Evolutionary conservation across 176 grass and related monocot species (phyloP).

Genomic region (Microstegium vimineum): DNA sequence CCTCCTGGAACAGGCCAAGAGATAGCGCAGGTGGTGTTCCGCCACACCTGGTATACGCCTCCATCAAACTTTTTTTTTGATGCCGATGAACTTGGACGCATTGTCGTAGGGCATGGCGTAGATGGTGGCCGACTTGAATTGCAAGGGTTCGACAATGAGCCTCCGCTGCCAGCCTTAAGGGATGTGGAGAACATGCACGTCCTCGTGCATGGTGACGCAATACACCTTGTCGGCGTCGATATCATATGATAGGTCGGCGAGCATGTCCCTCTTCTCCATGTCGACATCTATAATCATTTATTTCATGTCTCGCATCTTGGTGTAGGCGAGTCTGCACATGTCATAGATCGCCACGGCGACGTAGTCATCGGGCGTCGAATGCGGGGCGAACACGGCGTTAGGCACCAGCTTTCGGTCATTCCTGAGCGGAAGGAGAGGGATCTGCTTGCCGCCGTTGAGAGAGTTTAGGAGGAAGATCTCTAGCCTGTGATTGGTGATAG

Average conservation of each 20-base stretch:
- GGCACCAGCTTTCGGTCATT: too few species aligned
- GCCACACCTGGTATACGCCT: neutral
- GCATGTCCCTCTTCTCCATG: neutral
- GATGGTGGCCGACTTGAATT: neutral
- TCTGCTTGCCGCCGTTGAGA: too few species aligned
- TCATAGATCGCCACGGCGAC: too few species aligned
- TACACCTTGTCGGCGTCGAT: neutral
- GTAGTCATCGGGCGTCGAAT: too few species aligned
- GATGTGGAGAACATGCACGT: neutral
- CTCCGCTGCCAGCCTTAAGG: neutral
- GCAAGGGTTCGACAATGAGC: neutral
- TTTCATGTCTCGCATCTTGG: neutral
- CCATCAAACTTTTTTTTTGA: too few species aligned
- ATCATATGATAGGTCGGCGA: constrained; percentile 10
- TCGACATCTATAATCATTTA: neutral
- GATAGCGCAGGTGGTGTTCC: neutral
- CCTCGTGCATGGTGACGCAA: neutral
- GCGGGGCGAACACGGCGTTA: too few species aligned
- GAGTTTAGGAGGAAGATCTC: too few species aligned
- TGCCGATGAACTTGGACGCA: too few species aligned
- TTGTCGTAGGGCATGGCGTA: neutral
- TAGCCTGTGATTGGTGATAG: too few species aligned
- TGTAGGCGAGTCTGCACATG: neutral
- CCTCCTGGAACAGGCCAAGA: neutral
- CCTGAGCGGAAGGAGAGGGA: too few species aligned